Evolutionary conservation across 2,329 filamentous ascomycete genomes (phyloP).

Genomic region (Aschersonia sp.): DNA sequence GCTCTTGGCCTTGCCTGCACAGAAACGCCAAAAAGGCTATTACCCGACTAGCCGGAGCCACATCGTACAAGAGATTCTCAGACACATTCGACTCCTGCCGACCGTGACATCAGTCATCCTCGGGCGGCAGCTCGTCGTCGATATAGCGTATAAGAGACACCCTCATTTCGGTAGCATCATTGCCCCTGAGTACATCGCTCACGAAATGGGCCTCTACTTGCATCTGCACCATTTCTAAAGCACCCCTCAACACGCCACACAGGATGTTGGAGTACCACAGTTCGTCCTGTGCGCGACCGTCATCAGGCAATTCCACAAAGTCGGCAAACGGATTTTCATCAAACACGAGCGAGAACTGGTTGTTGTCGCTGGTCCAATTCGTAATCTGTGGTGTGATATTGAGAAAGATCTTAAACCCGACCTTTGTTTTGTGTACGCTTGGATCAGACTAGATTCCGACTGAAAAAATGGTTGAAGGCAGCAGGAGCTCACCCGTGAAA

Average conservation of each 20-base stretch:
- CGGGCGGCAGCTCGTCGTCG: constrained; percentile 91
- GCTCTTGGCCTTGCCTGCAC: no score
- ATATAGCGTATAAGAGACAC: constrained; percentile 87
- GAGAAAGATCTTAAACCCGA: constrained; percentile 97
- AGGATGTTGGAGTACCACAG: constrained; percentile 98
- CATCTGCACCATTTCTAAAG: constrained; percentile 98
- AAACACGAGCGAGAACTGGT: constrained; percentile 90
- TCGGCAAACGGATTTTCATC: constrained; percentile 95
- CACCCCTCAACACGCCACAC: constrained; percentile 79
- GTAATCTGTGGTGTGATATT: constrained; percentile 89
- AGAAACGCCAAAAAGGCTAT: no score
- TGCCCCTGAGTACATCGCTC: constrained; percentile 80
- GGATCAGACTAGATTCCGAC: no score
- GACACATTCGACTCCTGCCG: no score
- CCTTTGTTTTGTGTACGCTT: constrained; percentile 31
- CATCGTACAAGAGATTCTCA: no score
- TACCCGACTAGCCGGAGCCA: no score
- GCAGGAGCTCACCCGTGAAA: constrained; percentile 54
- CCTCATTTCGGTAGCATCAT: constrained; percentile 95
- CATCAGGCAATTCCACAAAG: constrained; percentile 93
- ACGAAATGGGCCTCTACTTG: constrained; percentile 95
- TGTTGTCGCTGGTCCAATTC: constrained; percentile 92
- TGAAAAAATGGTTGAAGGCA: not conserved
- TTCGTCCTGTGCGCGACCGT: constrained; percentile 89
- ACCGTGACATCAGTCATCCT: constrained; percentile 55